Percentiles rank a stretch among this genome's conserved stretches.
These are phyloP conservation scores for Suillus occidentalis DNA, from an alignment of 768 basidiomycete species.

Conservation along the genomic window DNA sequence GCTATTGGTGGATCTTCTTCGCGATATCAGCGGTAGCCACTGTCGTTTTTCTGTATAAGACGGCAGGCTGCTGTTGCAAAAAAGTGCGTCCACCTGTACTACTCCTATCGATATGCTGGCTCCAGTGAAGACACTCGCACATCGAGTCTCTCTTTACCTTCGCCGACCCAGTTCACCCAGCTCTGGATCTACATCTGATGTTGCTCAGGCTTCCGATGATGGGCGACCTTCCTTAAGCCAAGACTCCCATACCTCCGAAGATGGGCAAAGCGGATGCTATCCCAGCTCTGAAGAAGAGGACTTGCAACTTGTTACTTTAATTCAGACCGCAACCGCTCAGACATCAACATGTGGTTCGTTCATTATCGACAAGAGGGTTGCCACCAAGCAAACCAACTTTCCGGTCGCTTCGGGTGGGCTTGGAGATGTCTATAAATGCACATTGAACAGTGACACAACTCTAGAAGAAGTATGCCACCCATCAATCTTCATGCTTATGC, in stretches of 20 bases:
- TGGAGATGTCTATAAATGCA: constrained; percentile 44
- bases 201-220: not conserved
- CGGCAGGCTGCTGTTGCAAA: no score
- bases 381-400: not conserved
- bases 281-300: not conserved
- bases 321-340: not conserved
- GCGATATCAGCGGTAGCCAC: not conserved
- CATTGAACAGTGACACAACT: not conserved
- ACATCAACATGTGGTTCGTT: not conserved
- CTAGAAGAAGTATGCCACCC: not conserved
- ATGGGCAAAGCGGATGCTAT: not conserved
- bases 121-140: not conserved
- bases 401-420: constrained; percentile 35
- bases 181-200: not conserved
- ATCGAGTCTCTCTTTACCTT: not conserved
- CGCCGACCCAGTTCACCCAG: not conserved
- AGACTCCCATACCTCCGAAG: not conserved
- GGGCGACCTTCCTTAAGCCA: not conserved
- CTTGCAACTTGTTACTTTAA: not conserved
- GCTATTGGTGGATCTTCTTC: no score
- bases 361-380: no score
- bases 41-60: not conserved
- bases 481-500: not conserved
- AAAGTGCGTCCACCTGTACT: not conserved
- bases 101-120: not conserved